Conservation (phyloP, 805 yeast genomes). For the Candida dendrica region DNA sequence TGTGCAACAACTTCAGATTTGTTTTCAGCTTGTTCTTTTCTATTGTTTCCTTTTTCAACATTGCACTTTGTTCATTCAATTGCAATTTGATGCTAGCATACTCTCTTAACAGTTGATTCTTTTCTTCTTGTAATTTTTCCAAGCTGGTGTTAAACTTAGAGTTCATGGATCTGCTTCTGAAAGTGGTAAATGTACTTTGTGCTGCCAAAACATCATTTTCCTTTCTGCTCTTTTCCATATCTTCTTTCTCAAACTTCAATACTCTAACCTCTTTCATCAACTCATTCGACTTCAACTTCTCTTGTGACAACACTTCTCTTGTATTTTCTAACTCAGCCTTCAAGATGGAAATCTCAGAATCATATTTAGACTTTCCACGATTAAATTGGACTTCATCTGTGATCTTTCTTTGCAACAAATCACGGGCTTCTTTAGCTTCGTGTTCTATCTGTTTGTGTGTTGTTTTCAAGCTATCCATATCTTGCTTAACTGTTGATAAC, state of each 20-base stretch:
- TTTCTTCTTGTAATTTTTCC: slow-evolving; percentile 18
- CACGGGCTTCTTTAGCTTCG: slow-evolving; percentile 36
- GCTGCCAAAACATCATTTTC: slow-evolving; percentile 14
- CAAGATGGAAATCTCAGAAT: slow-evolving; percentile 30
- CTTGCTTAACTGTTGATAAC: slow-evolving; percentile 19
- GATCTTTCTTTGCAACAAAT: slow-evolving; percentile 33
- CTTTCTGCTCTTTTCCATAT: slow-evolving; percentile 16
- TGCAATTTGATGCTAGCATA: slow-evolving; percentile 42
- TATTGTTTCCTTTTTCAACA: slow-evolving; percentile 37
- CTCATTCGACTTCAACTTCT: slow-evolving; percentile 22
- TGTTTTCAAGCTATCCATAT: slow-evolving; percentile 16
- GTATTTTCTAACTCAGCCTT: slow-evolving; percentile 20
- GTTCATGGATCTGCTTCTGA: slow-evolving; percentile 15
- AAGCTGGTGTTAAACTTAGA: slow-evolving; percentile 13
- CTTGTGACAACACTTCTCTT: slow-evolving; percentile 18
- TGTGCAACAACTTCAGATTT: slow-evolving; percentile 52
- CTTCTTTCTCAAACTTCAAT: slow-evolving; percentile 28
- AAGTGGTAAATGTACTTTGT: slow-evolving; percentile 13
- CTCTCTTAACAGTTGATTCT: slow-evolving; percentile 26
- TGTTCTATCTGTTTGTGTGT: slow-evolving; percentile 34
- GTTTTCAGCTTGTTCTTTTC: slow-evolving; percentile 40
- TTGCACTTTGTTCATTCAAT: slow-evolving; percentile 44
- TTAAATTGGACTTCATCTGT: slow-evolving; percentile 36
- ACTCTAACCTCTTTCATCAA: slow-evolving; percentile 20
- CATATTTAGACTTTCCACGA: slow-evolving; percentile 37